A percentile compares a stretch with the other conserved stretches of the same genome.
Conservation (phyloP, 2,329 filamentous ascomycete genomes). For the Arthrobotrys sphaeroides region DNA sequence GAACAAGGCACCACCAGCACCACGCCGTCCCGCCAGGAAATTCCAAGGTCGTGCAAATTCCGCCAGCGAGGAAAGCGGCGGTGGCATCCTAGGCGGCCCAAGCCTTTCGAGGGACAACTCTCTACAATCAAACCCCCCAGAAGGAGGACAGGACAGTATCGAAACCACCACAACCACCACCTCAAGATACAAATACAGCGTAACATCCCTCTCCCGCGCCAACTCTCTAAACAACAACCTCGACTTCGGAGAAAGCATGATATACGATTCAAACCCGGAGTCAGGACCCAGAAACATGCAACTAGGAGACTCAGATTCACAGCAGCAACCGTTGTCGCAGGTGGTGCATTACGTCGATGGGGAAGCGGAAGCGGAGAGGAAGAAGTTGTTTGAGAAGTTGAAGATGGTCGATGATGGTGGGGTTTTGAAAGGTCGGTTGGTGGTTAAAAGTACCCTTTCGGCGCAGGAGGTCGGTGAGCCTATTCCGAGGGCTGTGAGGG, state of each 20-base stretch:
- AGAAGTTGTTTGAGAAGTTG: conserved; percentile 50
- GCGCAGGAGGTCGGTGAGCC: conserved; percentile 39
- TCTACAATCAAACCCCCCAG: conserved; percentile 27
- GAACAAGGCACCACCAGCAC: conserved; percentile 32
- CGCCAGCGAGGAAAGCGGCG: conserved; percentile 1
- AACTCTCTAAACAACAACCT: conserved; percentile 35
- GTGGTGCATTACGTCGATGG: conserved; percentile 48
- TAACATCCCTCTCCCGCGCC: conserved; percentile 25
- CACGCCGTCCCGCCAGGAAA: conserved; percentile 31
- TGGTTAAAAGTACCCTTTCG: conserved; percentile 42
- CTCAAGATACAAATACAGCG: background rate
- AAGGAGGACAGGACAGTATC: background rate
- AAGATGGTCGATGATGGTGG: conserved; percentile 40
- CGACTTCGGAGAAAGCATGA: conserved; percentile 51
- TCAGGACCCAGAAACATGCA: background rate
- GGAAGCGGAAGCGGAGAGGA: conserved; percentile 45
- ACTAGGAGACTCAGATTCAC: conserved; percentile 6
- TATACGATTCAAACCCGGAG: conserved; percentile 46
- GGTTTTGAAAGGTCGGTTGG: conserved; percentile 41
- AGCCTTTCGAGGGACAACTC: conserved; percentile 41
- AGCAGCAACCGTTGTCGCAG: conserved; percentile 28
- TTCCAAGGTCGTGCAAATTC: conserved; percentile 47
- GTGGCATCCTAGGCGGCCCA: background rate
- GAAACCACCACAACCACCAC: background rate
- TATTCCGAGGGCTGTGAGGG: background rate